Evolutionary conservation across 192 early-diverging fungal species (phyloP).

Genomic region (Entomortierella beljakovae): DNA sequence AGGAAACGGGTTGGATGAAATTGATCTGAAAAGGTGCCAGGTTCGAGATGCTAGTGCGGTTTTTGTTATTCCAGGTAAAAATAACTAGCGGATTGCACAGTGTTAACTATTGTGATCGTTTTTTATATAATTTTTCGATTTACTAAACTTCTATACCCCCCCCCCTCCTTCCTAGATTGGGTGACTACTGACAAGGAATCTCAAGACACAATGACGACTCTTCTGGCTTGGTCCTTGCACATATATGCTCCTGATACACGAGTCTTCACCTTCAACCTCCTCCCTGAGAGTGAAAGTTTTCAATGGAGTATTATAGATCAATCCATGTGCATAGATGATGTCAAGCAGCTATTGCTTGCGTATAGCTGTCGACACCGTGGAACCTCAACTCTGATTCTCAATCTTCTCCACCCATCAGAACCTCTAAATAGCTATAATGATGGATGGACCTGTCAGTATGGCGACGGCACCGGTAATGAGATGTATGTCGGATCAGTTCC

Average conservation of each 20-base stretch:
- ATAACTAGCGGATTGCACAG: too few relatives aligned
- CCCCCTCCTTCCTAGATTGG: conserved; percentile 43
- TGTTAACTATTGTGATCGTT: too few relatives aligned
- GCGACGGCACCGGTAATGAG: conserved; percentile 76
- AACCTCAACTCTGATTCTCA: conserved; percentile 69
- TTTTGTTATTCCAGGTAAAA: conserved; percentile 61
- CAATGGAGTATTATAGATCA: conserved; percentile 66
- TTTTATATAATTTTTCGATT: neutral
- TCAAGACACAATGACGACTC: conserved; percentile 78
- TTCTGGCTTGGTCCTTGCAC: conserved; percentile 75
- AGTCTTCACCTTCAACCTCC: conserved; percentile 70
- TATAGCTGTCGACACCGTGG: conserved; percentile 70
- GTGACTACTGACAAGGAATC: conserved; percentile 57
- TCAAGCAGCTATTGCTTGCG: conserved; percentile 63
- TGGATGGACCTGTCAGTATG: conserved; percentile 77
- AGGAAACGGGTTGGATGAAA: conserved; percentile 46
- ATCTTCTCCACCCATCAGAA: conserved; percentile 70
- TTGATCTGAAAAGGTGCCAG: conserved; percentile 43
- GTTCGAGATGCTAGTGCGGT: conserved; percentile 59
- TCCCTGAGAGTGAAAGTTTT: conserved; percentile 70
- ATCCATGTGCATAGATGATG: conserved; percentile 62
- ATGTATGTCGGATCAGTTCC: conserved; percentile 66
- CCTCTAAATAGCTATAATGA: conserved; percentile 64
- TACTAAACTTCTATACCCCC: neutral
- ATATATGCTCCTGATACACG: conserved; percentile 66